Conservation (phyloP, 176 grass and related monocot species). For the Musa beccarii region DNA sequence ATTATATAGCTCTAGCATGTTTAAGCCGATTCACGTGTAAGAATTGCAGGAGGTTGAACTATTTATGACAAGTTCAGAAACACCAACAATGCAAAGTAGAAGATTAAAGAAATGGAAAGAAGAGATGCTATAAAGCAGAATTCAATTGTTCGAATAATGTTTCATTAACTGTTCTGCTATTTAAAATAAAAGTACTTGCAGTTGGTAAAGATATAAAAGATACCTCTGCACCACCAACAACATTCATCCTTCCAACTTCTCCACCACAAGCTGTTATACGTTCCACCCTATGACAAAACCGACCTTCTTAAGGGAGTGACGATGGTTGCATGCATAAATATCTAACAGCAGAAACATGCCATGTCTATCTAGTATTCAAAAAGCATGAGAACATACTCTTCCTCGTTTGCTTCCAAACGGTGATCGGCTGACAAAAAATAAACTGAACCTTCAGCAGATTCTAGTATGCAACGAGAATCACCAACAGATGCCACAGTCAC, state of each 20-base stretch:
- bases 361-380: background rate
- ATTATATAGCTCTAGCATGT: too few species aligned
- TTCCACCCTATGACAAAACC: conserved; percentile 61
- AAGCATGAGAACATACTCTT: conserved; percentile 49
- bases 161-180: too few species aligned
- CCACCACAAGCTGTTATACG: conserved; percentile 82
- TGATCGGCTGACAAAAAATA: conserved; percentile 83
- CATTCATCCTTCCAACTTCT: conserved; percentile 92
- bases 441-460: conserved; percentile 26
- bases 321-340: background rate
- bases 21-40: too few species aligned
- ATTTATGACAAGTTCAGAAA: too few species aligned
- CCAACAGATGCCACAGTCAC: conserved; percentile 19
- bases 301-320: conserved; percentile 7
- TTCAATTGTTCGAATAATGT: too few species aligned
- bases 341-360: conserved; percentile 13
- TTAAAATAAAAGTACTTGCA: background rate
- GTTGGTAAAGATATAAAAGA: background rate
- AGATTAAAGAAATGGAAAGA: too few species aligned
- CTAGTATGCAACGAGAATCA: conserved; percentile 17
- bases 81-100: too few species aligned
- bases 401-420: conserved; percentile 70
- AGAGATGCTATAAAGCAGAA: too few species aligned
- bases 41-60: too few species aligned
- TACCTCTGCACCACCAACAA: conserved; percentile 79